Evolutionary conservation across 2,329 filamentous ascomycete species (phyloP), one percentile per base, ranked within the genome.

Genomic region (Lasiodiplodia sp.): DNA sequence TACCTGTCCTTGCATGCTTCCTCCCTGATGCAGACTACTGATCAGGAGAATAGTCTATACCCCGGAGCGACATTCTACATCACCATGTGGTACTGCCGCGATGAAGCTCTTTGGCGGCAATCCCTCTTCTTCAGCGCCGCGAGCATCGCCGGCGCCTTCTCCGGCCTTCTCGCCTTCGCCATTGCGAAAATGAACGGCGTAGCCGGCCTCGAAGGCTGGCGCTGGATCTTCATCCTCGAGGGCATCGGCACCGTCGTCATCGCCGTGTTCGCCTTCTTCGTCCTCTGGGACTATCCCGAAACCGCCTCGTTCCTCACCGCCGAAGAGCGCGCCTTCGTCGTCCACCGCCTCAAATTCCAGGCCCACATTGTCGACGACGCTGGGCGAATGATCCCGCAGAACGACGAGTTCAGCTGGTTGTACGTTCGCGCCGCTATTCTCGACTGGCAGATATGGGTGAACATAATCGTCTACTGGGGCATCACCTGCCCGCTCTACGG

Each of bases 151-250:
- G 85, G 85, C 23, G 86, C 86, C 1, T 88, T 89, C 73, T 86
- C 85, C 18, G 86, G 86, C 2, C 75, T 89, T 12, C 78, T 89
- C 0, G 86, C 84, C 5, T 83, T 55, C 71, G 74, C 67, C 63
- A 90, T 89, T 73, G 81, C 79, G 53, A 89, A 91, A 71, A 82
- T 89, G 58, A 87, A 90, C 74, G 81, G 81, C 37, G 81, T 83
- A 8, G 81, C 80, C 10, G 86, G 76, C 47, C 67, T 76, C 0
- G 67, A 72, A 34, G 76, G 75, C 3, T 78, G 76, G 76, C 68
- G 74, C 0, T 76, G 74, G 73, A 67, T 68, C 58, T 72, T 72
- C 67, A 72, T 72, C 44, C 57, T 72, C 21, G 71, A 73, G 44
- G 64, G 62, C 14, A 66, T 70, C 21, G 37, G 55, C 16, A 71